Evolutionary conservation across 2,329 filamentous ascomycete genomes (phyloP).

Genomic region (Aspergillus tubingensis): DNA sequence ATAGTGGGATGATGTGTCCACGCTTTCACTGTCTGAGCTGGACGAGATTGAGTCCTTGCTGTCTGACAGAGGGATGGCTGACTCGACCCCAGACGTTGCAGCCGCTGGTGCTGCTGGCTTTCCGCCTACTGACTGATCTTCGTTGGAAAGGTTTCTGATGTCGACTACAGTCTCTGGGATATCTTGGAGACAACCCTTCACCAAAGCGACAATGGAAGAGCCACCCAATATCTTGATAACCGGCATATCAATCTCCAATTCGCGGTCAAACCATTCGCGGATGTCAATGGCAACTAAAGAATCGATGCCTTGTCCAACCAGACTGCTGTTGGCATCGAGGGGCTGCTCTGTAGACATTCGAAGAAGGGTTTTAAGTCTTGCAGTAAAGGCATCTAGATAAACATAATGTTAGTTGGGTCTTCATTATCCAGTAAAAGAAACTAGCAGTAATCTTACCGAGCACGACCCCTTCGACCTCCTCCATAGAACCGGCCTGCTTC

Average conservation of each 20-base stretch:
- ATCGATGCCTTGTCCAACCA: conserved; percentile 8
- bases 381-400: not conserved
- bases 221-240: not conserved
- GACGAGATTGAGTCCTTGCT: not conserved
- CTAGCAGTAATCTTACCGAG: not conserved
- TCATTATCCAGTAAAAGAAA: not conserved
- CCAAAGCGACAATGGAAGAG: not conserved
- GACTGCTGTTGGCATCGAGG: conserved; percentile 4
- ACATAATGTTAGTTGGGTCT: not conserved
- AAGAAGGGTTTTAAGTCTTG: not conserved
- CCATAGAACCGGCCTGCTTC: not conserved
- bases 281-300: conserved; percentile 6
- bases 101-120: too few relatives aligned
- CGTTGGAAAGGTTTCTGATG: not conserved
- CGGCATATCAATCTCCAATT: conserved; percentile 2
- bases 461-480: not conserved
- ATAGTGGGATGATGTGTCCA: not conserved
- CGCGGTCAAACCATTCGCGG: conserved; percentile 10
- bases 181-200: not conserved
- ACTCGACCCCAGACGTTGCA: not conserved
- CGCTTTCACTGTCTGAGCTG: not conserved
- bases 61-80: not conserved
- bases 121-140: not conserved
- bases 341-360: not conserved
- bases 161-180: not conserved